Evolutionary conservation across 192 early-diverging fungal species (phyloP).

Genomic region (Phlyctochytrium planicorne): DNA sequence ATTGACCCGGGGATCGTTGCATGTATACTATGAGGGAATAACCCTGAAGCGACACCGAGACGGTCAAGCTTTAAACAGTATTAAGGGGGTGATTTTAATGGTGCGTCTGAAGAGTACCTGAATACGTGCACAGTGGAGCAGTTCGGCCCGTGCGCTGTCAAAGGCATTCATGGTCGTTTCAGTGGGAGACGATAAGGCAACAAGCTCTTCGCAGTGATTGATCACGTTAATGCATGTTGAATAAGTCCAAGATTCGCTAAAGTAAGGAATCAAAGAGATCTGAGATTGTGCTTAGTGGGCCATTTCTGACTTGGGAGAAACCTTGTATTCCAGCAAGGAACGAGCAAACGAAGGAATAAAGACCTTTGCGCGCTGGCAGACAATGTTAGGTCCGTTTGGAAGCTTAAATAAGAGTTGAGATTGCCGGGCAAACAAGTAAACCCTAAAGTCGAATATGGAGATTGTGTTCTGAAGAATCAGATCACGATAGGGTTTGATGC

Average conservation of each 20-base stretch:
- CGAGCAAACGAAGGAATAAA: slow-evolving; percentile 74
- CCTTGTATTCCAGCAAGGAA: slow-evolving; percentile 70
- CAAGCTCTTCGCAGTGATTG: slow-evolving; percentile 75
- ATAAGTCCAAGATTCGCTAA: slow-evolving; percentile 81
- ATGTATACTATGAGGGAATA: slow-evolving; percentile 47
- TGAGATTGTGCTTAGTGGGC: slow-evolving; percentile 19
- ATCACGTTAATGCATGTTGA: slow-evolving; percentile 75
- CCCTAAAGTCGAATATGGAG: slow-evolving; percentile 93
- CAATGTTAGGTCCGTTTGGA: slow-evolving; percentile 59
- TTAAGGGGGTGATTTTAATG: background rate
- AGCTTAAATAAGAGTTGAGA: slow-evolving; percentile 71
- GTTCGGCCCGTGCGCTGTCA: slow-evolving; percentile 73
- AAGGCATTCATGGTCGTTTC: slow-evolving; percentile 50
- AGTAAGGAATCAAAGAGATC: slow-evolving; percentile 55
- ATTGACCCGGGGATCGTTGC: slow-evolving; percentile 15
- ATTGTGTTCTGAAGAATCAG: slow-evolving; percentile 88
- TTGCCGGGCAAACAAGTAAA: slow-evolving; percentile 95
- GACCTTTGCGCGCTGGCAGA: slow-evolving; percentile 66
- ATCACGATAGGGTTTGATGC: slow-evolving; percentile 80
- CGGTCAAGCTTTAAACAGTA: slow-evolving; percentile 60
- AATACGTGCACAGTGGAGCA: slow-evolving; percentile 70
- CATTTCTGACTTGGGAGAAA: slow-evolving; percentile 18
- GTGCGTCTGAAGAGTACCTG: too few species aligned
- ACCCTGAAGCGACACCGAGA: slow-evolving; percentile 59
- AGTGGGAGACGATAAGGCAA: slow-evolving; percentile 43